phyloP scores from a whole-genome alignment of 75 land plant genomes.

The Selaginella moellendorffii region DNA sequence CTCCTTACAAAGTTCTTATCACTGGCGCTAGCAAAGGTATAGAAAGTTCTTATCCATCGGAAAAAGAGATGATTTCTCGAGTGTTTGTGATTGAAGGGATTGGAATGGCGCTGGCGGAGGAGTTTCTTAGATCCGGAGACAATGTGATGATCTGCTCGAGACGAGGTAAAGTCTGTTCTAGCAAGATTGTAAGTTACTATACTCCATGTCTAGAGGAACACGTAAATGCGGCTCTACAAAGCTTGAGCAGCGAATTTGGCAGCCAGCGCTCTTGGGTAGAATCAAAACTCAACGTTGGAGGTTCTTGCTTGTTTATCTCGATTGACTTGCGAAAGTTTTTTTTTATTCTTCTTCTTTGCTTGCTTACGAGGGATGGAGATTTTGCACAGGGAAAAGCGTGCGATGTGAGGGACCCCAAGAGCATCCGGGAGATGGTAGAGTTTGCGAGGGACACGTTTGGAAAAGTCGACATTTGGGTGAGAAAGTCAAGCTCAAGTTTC shows the following conservation, averaged over 20 bases:
- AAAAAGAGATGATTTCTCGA: too few relatives aligned
- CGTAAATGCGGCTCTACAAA: conserved; percentile 50
- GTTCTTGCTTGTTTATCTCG: neutral
- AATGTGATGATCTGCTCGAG: conserved; percentile 84
- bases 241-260: conserved; percentile 56
- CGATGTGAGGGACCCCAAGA: conserved; percentile 77
- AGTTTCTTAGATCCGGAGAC: conserved; percentile 77
- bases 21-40: conserved; percentile 91
- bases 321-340: neutral
- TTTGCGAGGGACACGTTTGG: conserved; percentile 51
- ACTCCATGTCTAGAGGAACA: conserved; percentile 69
- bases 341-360: too few relatives aligned
- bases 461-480: conserved; percentile 85
- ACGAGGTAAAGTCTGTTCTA: conserved; percentile 41
- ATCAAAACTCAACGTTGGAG: neutral
- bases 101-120: conserved; percentile 77
- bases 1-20: conserved; percentile 76
- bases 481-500: too few relatives aligned
- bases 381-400: conserved; percentile 62
- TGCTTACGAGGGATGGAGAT: too few relatives aligned
- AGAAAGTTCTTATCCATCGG: neutral
- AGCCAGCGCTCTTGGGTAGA: conserved; percentile 83
- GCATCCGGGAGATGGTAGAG: conserved; percentile 46
- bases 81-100: conserved; percentile 35
- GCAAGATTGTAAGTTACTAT: neutral